Conservation (phyloP, 306 rosid genomes). For the Arachis stenosperma region DNA sequence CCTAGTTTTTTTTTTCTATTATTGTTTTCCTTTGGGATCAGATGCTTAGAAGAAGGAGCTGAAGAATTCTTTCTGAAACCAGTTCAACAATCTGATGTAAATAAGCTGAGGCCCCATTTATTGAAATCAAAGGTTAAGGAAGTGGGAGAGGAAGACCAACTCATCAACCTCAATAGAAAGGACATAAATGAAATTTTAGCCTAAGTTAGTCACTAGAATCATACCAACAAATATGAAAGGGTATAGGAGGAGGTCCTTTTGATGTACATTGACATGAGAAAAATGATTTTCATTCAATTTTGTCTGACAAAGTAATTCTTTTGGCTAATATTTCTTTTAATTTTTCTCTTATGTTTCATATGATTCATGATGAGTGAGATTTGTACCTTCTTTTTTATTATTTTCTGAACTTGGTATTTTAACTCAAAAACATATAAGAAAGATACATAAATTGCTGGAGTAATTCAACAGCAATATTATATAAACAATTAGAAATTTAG, state of each 20-base stretch:
- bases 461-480: too few relatives aligned
- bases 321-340: too few relatives aligned
- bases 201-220: constrained; percentile 10
- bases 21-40: constrained; percentile 19
- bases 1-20: not conserved
- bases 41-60: constrained; percentile 95
- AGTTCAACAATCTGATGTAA: constrained; percentile 75
- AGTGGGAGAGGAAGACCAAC: constrained; percentile 44
- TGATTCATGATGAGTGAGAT: too few relatives aligned
- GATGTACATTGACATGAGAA: not conserved
- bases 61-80: constrained; percentile 89
- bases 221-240: not conserved
- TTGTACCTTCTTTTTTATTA: too few relatives aligned
- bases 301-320: too few relatives aligned
- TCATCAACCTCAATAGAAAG: constrained; percentile 42
- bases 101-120: constrained; percentile 76
- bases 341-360: too few relatives aligned
- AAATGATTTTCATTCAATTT: not conserved
- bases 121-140: constrained; percentile 60
- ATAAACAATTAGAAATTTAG: too few relatives aligned
- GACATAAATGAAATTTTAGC: constrained; percentile 46
- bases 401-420: too few relatives aligned
- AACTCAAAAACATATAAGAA: too few relatives aligned
- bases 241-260: not conserved
- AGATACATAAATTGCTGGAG: too few relatives aligned